phyloP scores from a whole-genome alignment of 2,329 filamentous ascomycete species.

The Aspergillus oerlinghausenensis region DNA sequence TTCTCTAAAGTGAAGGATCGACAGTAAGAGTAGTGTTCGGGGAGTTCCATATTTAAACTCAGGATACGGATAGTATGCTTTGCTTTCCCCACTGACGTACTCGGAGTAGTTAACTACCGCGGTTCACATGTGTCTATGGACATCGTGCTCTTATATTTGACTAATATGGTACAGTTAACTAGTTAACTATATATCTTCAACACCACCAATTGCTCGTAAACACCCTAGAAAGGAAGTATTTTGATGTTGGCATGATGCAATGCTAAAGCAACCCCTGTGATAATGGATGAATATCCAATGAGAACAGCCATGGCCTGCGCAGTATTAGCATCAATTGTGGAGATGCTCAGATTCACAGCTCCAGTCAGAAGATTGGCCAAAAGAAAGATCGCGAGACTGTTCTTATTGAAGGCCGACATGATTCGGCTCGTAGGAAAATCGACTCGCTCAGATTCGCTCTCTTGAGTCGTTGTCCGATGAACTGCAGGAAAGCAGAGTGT shows the following conservation, averaged over 20 bases:
- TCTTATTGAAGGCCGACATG: conserved; percentile 80
- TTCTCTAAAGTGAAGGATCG: not conserved
- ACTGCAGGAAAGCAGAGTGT: conserved; percentile 70
- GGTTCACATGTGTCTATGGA: conserved; percentile 8
- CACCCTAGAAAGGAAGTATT: conserved; percentile 16
- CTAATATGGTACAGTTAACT: not conserved
- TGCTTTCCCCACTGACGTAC: not conserved
- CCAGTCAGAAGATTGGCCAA: conserved; percentile 87
- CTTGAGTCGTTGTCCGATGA: conserved; percentile 52
- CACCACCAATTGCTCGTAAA: not conserved
- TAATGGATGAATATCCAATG: conserved; percentile 61
- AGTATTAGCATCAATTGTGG: conserved; percentile 69
- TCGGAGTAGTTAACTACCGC: conserved; percentile 11
- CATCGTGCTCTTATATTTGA: conserved; percentile 1
- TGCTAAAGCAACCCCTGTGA: conserved; percentile 61
- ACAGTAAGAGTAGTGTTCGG: too few relatives aligned
- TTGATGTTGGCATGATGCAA: conserved; percentile 38
- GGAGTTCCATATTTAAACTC: not conserved
- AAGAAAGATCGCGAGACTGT: conserved; percentile 80
- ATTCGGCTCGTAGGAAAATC: conserved; percentile 71
- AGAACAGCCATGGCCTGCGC: conserved; percentile 68
- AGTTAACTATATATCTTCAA: not conserved
- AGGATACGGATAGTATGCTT: not conserved
- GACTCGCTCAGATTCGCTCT: conserved; percentile 60
- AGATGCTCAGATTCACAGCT: conserved; percentile 78